Evolutionary conservation across 192 early-diverging fungal genomes (phyloP).

Genomic region (Globomyces pollinis-pini): DNA sequence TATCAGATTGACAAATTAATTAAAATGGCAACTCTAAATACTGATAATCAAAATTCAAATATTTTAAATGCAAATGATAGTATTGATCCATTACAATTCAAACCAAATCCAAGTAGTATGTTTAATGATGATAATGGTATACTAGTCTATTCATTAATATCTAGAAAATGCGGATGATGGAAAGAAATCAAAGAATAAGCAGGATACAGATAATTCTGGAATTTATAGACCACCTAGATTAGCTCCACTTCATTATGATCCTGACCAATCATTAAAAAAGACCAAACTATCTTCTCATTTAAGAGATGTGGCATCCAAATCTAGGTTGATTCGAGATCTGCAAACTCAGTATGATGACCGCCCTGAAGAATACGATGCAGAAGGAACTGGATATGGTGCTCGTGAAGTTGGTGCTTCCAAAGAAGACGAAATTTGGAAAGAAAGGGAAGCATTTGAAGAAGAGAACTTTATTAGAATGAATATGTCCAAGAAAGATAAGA

Average conservation of each 20-base stretch:
- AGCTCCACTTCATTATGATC: constrained; percentile 79
- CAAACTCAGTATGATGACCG: constrained; percentile 75
- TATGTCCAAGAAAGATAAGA: constrained; percentile 68
- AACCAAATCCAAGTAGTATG: constrained; percentile 65
- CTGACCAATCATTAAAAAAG: constrained; percentile 51
- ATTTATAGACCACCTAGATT: constrained; percentile 81
- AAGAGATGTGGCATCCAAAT: constrained; percentile 63
- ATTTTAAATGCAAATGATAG: no score
- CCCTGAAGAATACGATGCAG: constrained; percentile 66
- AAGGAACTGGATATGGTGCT: constrained; percentile 63
- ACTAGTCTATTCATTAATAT: neutral
- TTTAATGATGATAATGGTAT: neutral
- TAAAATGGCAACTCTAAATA: constrained; percentile 13
- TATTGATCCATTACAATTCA: constrained; percentile 78
- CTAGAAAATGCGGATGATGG: neutral
- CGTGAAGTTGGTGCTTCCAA: constrained; percentile 47
- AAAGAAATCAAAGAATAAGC: constrained; percentile 14
- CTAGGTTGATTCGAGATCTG: constrained; percentile 78
- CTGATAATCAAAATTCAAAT: neutral
- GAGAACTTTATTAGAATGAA: constrained; percentile 76
- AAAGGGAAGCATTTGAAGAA: constrained; percentile 74
- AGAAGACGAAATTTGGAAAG: constrained; percentile 50
- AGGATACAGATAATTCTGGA: constrained; percentile 38
- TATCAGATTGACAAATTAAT: constrained; percentile 97
- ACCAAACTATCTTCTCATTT: constrained; percentile 53